Percentiles rank a stretch among this genome's conserved stretches.
phyloP scores from a whole-genome alignment of 208 protist species.

The Acanthamoeba healyi region DNA sequence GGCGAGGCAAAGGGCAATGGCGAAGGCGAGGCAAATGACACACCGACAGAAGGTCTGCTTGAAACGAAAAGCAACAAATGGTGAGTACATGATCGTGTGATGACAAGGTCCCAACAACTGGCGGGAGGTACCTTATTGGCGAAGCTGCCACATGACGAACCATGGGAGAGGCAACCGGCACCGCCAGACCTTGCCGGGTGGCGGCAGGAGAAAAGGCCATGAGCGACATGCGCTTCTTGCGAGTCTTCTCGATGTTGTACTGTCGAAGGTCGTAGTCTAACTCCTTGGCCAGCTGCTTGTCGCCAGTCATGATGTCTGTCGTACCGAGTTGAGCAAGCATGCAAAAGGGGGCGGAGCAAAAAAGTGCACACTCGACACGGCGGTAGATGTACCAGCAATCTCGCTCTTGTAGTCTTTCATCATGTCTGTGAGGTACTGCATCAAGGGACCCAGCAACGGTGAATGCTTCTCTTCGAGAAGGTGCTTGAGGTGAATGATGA shows the following conservation, averaged over 20 bases:
- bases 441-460: constrained; percentile 82
- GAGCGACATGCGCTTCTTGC: constrained; percentile 39
- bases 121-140: neutral
- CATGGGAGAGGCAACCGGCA: neutral
- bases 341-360: no score
- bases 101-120: neutral
- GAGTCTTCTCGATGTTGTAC: constrained; percentile 25
- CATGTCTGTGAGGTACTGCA: constrained; percentile 82
- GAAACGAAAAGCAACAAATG: neutral
- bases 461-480: constrained; percentile 83
- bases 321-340: no score
- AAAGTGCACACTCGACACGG: neutral
- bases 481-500: constrained; percentile 87
- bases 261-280: constrained; percentile 85
- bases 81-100: neutral
- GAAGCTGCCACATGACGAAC: neutral
- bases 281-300: constrained; percentile 87
- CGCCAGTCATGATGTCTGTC: constrained; percentile 79
- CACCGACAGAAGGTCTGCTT: no score
- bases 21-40: constrained; percentile 33
- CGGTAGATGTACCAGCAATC: constrained; percentile 53
- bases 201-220: constrained; percentile 23
- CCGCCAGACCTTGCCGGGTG: neutral
- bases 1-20: neutral
- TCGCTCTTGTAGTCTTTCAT: constrained; percentile 87